Conservation (phyloP, 352 stramenopile species). For the Phytophthora podocarpi region DNA sequence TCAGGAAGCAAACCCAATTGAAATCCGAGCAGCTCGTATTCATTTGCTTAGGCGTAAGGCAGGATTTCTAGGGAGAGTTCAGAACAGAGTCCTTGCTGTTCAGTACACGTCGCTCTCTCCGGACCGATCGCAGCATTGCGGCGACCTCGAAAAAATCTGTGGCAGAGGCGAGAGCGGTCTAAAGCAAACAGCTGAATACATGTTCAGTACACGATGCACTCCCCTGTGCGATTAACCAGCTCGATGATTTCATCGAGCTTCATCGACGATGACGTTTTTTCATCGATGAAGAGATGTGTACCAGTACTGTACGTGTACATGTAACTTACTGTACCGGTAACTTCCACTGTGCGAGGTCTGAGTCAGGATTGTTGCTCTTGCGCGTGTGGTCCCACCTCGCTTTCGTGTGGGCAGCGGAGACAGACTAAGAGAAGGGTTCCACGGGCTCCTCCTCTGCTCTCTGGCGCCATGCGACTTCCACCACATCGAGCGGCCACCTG, state of each 20-base stretch:
- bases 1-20: too few species aligned
- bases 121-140: not conserved
- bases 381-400: not conserved
- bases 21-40: too few species aligned
- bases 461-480: constrained; percentile 5
- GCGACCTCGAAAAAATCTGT: not conserved
- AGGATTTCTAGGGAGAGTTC: too few species aligned
- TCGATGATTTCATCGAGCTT: too few species aligned
- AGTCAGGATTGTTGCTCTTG: constrained; percentile 1
- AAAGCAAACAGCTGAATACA: not conserved
- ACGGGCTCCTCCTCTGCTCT: constrained; percentile 6
- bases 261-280: too few species aligned
- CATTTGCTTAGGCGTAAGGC: too few species aligned
- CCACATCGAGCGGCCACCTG: constrained; percentile 1
- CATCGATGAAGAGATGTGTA: constrained; percentile 1
- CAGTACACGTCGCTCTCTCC: constrained; percentile 1
- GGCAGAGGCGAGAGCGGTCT: too few species aligned
- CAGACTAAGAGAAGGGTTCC: not conserved
- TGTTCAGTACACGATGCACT: not conserved
- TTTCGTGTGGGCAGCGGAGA: constrained; percentile 5
- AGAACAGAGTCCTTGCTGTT: too few species aligned
- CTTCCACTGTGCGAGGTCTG: too few species aligned
- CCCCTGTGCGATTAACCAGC: too few species aligned
- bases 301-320: too few species aligned
- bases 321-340: too few species aligned